A percentile compares a stretch with the other conserved stretches of the same genome.
Evolutionary conservation across 441 rosid genomes (phyloP).

Genomic region (Jatropha podagrica): DNA sequence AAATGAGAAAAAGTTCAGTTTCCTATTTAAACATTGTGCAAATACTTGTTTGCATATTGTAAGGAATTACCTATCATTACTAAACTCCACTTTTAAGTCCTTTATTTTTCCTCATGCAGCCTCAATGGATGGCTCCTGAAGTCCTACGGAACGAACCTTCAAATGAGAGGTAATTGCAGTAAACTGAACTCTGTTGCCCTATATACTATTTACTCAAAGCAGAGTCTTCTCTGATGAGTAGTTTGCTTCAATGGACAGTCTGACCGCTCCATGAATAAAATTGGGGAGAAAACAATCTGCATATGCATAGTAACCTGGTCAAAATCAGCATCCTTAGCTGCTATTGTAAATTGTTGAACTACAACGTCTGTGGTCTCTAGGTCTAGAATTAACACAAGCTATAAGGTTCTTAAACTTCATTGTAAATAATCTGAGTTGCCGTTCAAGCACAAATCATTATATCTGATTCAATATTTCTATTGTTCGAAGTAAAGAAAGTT

Average conservation of each 20-base stretch:
- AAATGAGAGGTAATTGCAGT: conserved; percentile 60
- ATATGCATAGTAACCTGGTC: neutral
- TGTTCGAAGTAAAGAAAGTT: neutral
- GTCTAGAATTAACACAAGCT: neutral
- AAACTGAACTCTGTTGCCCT: conserved; percentile 4
- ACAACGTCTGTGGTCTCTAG: neutral
- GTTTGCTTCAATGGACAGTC: neutral
- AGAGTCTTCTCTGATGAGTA: neutral
- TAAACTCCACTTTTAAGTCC: neutral
- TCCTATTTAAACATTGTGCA: neutral
- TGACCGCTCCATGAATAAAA: neutral
- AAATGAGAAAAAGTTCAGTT: neutral
- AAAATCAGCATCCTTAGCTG: neutral
- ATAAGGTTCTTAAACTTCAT: neutral
- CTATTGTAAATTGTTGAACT: neutral
- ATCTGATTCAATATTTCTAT: neutral
- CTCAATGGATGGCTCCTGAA: conserved; percentile 98
- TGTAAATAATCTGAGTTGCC: neutral
- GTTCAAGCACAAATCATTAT: neutral
- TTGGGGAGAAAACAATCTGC: neutral
- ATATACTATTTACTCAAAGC: neutral
- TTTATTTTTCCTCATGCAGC: conserved; percentile 44
- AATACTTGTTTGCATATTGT: neutral
- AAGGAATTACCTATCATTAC: too few species aligned
- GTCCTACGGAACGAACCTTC: conserved; percentile 82